A percentile compares a stretch with the other conserved stretches of the same genome.
These are phyloP conservation scores for Laguncularia racemosa DNA, from an alignment of 345 rosid species.

Conservation along the genomic window DNA sequence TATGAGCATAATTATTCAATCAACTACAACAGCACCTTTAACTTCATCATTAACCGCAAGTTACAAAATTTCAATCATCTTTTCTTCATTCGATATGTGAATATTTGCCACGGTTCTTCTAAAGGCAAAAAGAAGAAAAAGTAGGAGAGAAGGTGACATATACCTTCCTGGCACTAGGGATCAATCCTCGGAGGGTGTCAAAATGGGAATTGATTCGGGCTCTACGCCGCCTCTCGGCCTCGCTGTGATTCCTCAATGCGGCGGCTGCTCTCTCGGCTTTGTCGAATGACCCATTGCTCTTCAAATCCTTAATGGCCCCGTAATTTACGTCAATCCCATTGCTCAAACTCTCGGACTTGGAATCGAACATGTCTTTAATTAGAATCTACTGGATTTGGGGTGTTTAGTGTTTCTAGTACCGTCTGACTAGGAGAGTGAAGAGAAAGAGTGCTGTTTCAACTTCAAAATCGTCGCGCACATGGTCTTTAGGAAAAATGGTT, in stretches of 20 bases:
- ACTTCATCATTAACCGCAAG: not conserved
- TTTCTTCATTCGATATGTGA: no score
- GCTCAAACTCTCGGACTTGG: conserved; percentile 4
- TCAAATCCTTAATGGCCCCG: not conserved
- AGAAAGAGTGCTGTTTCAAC: not conserved
- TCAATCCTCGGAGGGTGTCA: conserved; percentile 36
- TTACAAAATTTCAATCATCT: not conserved
- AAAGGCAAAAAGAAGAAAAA: no score
- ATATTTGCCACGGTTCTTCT: no score
- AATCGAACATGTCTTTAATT: not conserved
- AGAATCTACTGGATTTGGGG: not conserved
- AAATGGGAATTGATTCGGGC: conserved; percentile 47
- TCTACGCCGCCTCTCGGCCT: conserved; percentile 50
- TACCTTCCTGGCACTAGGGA: conserved; percentile 44
- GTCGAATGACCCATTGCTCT: conserved; percentile 11
- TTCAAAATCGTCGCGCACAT: conserved; percentile 2
- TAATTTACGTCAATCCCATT: conserved; percentile 1
- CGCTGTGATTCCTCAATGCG: conserved; percentile 49
- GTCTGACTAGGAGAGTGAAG: not conserved
- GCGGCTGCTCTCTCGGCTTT: conserved; percentile 21
- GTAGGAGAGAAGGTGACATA: no score
- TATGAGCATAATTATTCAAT: no score
- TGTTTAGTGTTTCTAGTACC: not conserved
- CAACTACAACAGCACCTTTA: no score
- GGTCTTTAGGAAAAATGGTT: no score